These are phyloP conservation scores for Raphanus hybrid DNA, from an alignment of 441 rosid genomes.

Conservation along the genomic window DNA sequence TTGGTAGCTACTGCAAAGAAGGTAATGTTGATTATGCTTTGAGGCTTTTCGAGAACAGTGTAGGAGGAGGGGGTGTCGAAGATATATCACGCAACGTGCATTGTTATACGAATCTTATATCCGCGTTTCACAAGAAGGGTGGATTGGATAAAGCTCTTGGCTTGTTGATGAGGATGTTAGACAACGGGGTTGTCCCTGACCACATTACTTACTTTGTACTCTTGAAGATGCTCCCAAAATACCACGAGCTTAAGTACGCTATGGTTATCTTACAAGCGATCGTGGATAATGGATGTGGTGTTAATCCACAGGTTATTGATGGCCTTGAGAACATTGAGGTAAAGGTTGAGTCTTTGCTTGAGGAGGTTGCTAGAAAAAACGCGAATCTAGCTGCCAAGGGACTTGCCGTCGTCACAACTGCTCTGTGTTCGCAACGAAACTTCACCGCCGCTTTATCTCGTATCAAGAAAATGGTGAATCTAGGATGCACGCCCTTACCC, in stretches of 20 bases:
- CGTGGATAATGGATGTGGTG: conserved; percentile 53
- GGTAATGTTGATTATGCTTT: conserved; percentile 60
- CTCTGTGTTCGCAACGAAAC: conserved; percentile 55
- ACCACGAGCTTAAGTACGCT: conserved; percentile 56
- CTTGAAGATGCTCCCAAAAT: conserved; percentile 55
- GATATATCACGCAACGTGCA: conserved; percentile 52
- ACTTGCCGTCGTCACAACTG: conserved; percentile 57
- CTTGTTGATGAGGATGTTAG: conserved; percentile 56
- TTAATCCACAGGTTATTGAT: conserved; percentile 38
- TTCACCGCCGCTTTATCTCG: conserved; percentile 44
- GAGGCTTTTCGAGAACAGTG: conserved; percentile 47
- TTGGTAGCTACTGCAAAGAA: conserved; percentile 58
- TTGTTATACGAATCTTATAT: conserved; percentile 60
- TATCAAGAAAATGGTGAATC: conserved; percentile 47
- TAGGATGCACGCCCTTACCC: conserved; percentile 55
- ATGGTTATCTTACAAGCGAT: conserved; percentile 53
- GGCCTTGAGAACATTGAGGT: conserved; percentile 32
- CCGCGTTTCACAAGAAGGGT: conserved; percentile 53
- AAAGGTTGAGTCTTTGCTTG: conserved; percentile 55
- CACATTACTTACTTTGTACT: conserved; percentile 59
- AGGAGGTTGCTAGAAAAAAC: conserved; percentile 48
- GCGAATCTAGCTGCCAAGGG: conserved; percentile 52
- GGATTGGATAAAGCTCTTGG: conserved; percentile 50
- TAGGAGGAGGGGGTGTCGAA: neutral
- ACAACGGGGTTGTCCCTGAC: conserved; percentile 60